phyloP scores from a whole-genome alignment of 2,329 filamentous ascomycete genomes.

The Curvularia hawaiiensis region DNA sequence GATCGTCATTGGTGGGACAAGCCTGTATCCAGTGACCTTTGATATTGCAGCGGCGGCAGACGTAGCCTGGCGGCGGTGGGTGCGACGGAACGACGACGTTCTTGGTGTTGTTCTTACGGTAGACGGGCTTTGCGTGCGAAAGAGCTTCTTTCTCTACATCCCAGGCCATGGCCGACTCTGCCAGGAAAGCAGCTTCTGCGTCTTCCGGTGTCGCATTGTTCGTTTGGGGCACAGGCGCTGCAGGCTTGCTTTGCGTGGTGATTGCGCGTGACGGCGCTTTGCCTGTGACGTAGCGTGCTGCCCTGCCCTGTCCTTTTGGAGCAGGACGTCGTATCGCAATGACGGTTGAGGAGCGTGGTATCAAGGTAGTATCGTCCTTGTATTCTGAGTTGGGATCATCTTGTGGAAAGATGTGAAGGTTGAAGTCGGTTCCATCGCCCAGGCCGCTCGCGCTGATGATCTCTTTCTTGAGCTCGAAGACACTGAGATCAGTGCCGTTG shows the following conservation, averaged over 20 bases:
- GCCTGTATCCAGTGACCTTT: slow-evolving; percentile 99
- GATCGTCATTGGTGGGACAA: slow-evolving; percentile 98
- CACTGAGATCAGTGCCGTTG: slow-evolving; percentile 95
- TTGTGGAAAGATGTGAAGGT: slow-evolving; percentile 91
- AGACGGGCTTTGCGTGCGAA: slow-evolving; percentile 65
- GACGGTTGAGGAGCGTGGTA: slow-evolving; percentile 91
- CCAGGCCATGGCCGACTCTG: slow-evolving; percentile 89
- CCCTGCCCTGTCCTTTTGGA: slow-evolving; percentile 83
- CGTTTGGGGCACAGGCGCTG: slow-evolving; percentile 52
- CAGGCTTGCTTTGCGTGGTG: slow-evolving; percentile 71
- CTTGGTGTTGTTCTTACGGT: slow-evolving; percentile 56
- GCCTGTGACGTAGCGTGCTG: slow-evolving; percentile 92
- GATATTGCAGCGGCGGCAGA: slow-evolving; percentile 94
- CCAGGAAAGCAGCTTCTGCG: slow-evolving; percentile 89
- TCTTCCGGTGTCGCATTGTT: slow-evolving; percentile 84
- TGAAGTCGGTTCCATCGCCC: slow-evolving; percentile 95
- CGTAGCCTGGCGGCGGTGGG: slow-evolving; percentile 89
- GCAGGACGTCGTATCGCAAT: slow-evolving; percentile 87
- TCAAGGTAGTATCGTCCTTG: slow-evolving; percentile 97
- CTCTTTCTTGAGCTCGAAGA: slow-evolving; percentile 98
- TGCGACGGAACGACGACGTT: slow-evolving; percentile 84
- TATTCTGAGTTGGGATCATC: slow-evolving; percentile 89
- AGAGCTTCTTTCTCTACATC: slow-evolving; percentile 91
- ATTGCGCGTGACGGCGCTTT: slow-evolving; percentile 86
- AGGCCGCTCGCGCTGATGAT: slow-evolving; percentile 94